Percentiles rank a stretch among this genome's conserved stretches.
These are phyloP conservation scores for Simplicillium aogashimaense DNA, from an alignment of 2,329 filamentous ascomycete genomes.

Conservation along the genomic window DNA sequence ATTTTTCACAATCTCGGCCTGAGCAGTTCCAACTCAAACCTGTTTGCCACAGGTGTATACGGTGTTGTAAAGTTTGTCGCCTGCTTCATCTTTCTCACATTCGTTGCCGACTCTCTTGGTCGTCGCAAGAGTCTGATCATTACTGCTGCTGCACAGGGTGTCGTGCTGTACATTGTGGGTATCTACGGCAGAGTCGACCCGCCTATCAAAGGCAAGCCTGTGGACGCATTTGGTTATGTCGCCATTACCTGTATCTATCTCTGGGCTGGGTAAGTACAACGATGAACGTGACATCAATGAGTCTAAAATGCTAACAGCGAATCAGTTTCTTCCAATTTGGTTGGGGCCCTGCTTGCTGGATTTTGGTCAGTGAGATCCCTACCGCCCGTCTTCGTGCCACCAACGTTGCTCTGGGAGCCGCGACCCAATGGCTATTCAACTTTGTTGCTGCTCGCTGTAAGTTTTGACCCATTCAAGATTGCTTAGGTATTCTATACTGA, in stretches of 20 bases:
- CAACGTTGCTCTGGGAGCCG: slow-evolving; percentile 59
- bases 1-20: slow-evolving; percentile 61
- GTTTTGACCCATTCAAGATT: slow-evolving; percentile 5
- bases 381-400: slow-evolving; percentile 54
- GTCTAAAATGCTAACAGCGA: slow-evolving; percentile 9
- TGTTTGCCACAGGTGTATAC: slow-evolving; percentile 67
- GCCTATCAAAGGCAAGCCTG: slow-evolving; percentile 39
- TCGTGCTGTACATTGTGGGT: slow-evolving; percentile 61
- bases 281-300: neutral
- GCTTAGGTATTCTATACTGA: neutral
- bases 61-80: slow-evolving; percentile 60
- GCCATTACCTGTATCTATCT: slow-evolving; percentile 64
- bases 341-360: slow-evolving; percentile 66
- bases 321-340: slow-evolving; percentile 53
- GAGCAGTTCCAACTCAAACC: slow-evolving; percentile 39
- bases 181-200: slow-evolving; percentile 56
- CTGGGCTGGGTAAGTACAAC: slow-evolving; percentile 44
- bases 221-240: slow-evolving; percentile 53
- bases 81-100: slow-evolving; percentile 54
- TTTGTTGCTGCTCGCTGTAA: slow-evolving; percentile 55
- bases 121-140: slow-evolving; percentile 50
- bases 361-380: slow-evolving; percentile 59
- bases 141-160: slow-evolving; percentile 52
- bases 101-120: slow-evolving; percentile 60
- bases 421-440: slow-evolving; percentile 66